Conservation (phyloP, 1,284 basidiomycete genomes). For the Vanrija sp. region DNA sequence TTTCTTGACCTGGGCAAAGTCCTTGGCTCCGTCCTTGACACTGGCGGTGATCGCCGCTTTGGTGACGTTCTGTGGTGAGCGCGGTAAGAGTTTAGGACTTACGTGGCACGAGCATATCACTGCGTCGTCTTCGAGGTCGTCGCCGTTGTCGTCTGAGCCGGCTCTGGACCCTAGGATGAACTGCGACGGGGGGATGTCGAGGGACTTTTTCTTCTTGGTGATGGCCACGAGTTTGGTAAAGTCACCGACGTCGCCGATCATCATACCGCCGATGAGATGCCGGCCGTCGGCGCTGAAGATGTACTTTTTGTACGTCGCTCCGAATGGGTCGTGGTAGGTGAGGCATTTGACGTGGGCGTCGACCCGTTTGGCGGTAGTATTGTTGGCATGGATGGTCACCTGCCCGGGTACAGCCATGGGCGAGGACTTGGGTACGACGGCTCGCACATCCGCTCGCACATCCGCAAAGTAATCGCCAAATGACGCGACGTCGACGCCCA, state of each 20-base stretch:
- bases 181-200: slow-evolving; percentile 24
- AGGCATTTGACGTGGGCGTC: slow-evolving; percentile 62
- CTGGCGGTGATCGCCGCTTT: slow-evolving; percentile 61
- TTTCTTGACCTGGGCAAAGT: slow-evolving; percentile 59
- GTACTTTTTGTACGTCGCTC: slow-evolving; percentile 69
- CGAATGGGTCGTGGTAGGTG: slow-evolving; percentile 67
- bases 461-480: slow-evolving; percentile 70
- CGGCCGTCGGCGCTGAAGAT: slow-evolving; percentile 72
- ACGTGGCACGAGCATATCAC: slow-evolving; percentile 50
- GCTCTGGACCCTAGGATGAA: slow-evolving; percentile 71
- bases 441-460: too few species aligned
- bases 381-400: slow-evolving; percentile 9
- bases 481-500: slow-evolving; percentile 64
- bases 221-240: slow-evolving; percentile 63
- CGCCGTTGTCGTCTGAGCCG: slow-evolving; percentile 58
- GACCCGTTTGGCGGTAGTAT: too few species aligned
- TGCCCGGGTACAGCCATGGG: slow-evolving; percentile 9
- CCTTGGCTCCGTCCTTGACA: slow-evolving; percentile 56
- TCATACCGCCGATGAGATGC: slow-evolving; percentile 71
- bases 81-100: slow-evolving; percentile 1
- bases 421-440: too few species aligned
- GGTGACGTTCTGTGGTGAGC: slow-evolving; percentile 55
- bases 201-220: slow-evolving; percentile 58
- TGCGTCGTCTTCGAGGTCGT: slow-evolving; percentile 70
- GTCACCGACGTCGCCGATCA: slow-evolving; percentile 71